Base-by-base conservation (phyloP, 73 alveolate genomes). In the Tetrahymena elliotti region DNA sequence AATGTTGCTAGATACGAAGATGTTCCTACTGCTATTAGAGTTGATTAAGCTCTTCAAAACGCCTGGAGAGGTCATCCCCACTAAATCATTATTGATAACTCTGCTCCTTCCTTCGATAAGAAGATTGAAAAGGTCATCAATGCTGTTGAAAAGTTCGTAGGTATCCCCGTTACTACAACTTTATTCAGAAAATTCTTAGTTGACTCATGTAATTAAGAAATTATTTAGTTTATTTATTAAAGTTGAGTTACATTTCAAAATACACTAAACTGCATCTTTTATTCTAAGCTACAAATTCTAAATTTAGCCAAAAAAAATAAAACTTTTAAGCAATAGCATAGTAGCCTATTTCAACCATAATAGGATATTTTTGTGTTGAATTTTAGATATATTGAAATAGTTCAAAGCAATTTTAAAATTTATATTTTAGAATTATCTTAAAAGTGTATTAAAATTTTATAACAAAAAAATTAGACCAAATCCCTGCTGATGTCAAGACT, bases 51-150 rank as follows among this genome's bases (percentile, higher is more conserved):
- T 27, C 68, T 96, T 33, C 95, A 97, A 53, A 94, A 82, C 0
- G 99, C 99, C 15, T 97, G 97, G 96, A 54, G 92, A 35, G 98
- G 98, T n/a, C 99, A 97, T 95, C 97, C 97, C 40, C 95, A 97
- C 83, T 94, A 93, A 33, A 93, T 84, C 27, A 97, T 96, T n/a
- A 97, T 97, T 34, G 98, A 93, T 38, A 96, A 96, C 93, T 93
- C 68, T 20, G 94, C 92, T 36, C 52, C 93, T 6, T 83, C 96
- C 53, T 97, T 97, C 97, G 94, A 97, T 33, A 93, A 97, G 52
- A 97, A 97, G 95, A 97, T 97, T 31, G 97, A 97, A 33, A 96
- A 94, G 88, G 88, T 68, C 36, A 68, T 68, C 88, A 68, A 68
- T 68, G 88, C 88, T 31, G 88, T 68, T 36, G 88, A 68, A 68